A percentile compares a stretch with the other conserved stretches of the same genome.
Evolutionary conservation across 1,284 basidiomycete genomes (phyloP).

Genomic region (Apiotrichum gracile): DNA sequence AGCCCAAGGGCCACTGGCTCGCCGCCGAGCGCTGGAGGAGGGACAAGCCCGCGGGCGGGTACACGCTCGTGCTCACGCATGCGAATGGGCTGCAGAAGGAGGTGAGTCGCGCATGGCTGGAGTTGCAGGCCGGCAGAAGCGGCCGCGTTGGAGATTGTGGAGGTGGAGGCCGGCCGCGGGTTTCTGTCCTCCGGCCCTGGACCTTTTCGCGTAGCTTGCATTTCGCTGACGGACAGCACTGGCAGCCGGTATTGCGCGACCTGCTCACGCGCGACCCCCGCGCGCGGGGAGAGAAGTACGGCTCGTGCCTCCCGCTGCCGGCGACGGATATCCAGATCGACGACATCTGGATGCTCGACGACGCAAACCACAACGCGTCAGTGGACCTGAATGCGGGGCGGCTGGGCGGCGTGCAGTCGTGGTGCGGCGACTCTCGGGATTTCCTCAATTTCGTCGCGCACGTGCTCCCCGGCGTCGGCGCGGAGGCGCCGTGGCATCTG

Average conservation of each 20-base stretch:
- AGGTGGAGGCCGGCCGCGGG: not conserved
- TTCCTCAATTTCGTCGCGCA: slow-evolving; percentile 46
- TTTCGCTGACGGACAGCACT: slow-evolving; percentile 55
- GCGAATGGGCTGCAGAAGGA: slow-evolving; percentile 47
- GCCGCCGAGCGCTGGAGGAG: slow-evolving; percentile 19
- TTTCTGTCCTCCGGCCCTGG: not conserved
- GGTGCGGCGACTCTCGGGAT: slow-evolving; percentile 47
- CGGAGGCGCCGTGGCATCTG: slow-evolving; percentile 29
- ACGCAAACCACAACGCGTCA: slow-evolving; percentile 69
- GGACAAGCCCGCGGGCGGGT: slow-evolving; percentile 2
- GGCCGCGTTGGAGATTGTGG: too few species aligned
- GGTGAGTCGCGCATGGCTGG: slow-evolving; percentile 55
- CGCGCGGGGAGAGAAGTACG: slow-evolving; percentile 3
- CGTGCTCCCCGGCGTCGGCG: slow-evolving; percentile 30
- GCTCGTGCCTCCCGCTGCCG: not conserved
- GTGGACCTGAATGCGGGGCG: slow-evolving; percentile 58
- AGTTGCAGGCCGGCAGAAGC: too few species aligned
- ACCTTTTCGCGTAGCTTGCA: too few species aligned
- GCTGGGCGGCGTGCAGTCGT: slow-evolving; percentile 46
- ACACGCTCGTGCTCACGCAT: slow-evolving; percentile 13
- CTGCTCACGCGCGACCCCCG: slow-evolving; percentile 40
- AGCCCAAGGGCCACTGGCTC: slow-evolving; percentile 39
- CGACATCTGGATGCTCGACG: slow-evolving; percentile 75
- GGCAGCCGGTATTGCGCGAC: slow-evolving; percentile 58
- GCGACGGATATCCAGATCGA: slow-evolving; percentile 49